Evolutionary conservation across 768 basidiomycete species (phyloP).

Genomic region (Boletellus ananiceps): DNA sequence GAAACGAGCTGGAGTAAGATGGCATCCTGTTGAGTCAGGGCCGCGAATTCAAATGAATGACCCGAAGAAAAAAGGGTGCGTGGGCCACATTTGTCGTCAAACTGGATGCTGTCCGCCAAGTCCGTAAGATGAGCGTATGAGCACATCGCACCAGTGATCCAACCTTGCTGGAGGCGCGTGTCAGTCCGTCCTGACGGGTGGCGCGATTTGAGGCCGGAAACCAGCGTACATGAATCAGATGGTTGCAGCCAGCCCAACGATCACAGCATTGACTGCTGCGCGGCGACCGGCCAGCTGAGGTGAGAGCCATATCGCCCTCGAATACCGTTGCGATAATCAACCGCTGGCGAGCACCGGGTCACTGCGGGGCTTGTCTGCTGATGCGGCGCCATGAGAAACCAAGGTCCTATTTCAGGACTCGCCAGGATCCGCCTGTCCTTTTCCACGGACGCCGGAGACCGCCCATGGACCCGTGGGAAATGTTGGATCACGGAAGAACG

Average conservation of each 20-base stretch:
- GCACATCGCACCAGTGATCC: not conserved
- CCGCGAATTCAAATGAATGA: not conserved
- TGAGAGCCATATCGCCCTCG: conserved; percentile 14
- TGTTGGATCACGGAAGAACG: conserved; percentile 22
- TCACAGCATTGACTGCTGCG: conserved; percentile 15
- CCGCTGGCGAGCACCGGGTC: conserved; percentile 4
- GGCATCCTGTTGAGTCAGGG: not conserved
- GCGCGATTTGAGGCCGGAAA: conserved; percentile 16
- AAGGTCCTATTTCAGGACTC: conserved; percentile 11
- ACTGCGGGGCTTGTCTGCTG: conserved; percentile 15
- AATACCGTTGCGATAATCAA: conserved; percentile 9
- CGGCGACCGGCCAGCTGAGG: conserved; percentile 21
- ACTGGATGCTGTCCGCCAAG: not conserved
- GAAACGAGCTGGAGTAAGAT: not conserved
- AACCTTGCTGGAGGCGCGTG: conserved; percentile 23
- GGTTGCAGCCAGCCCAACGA: conserved; percentile 9
- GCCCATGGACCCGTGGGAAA: conserved; percentile 16
- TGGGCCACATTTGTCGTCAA: conserved; percentile 12
- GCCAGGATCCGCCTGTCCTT: no score
- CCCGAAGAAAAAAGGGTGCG: conserved; percentile 11
- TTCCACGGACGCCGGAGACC: conserved; percentile 17
- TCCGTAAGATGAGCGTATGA: conserved; percentile 12
- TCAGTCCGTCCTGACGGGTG: conserved; percentile 13
- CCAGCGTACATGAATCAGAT: conserved; percentile 20
- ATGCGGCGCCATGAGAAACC: conserved; percentile 15